Evolutionary conservation across 306 rosid genomes (phyloP).

Genomic region (Vigna hirtella): DNA sequence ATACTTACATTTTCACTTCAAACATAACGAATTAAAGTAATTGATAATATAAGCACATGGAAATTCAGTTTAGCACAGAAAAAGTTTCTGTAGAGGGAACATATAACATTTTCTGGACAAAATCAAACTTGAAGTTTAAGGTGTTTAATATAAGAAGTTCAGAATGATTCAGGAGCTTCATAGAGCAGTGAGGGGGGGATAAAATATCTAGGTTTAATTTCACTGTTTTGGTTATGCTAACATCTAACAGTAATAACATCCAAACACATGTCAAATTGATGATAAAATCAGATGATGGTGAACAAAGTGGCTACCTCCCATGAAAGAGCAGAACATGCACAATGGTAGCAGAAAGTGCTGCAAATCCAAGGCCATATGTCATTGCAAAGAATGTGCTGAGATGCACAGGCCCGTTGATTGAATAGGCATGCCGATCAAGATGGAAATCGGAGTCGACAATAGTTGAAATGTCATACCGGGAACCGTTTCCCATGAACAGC

Average conservation of each 20-base stretch:
- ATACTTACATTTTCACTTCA: constrained; percentile 7
- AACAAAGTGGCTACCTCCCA: constrained; percentile 57
- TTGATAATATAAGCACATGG: not conserved
- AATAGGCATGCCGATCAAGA: constrained; percentile 65
- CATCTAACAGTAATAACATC: not conserved
- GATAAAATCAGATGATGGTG: constrained; percentile 6
- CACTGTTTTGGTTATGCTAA: not conserved
- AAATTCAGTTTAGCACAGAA: not conserved
- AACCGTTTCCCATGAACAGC: constrained; percentile 70
- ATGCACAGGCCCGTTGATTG: constrained; percentile 60
- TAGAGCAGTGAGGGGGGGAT: not conserved
- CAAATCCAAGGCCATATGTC: constrained; percentile 81
- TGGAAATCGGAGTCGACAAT: constrained; percentile 68
- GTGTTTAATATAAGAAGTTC: not conserved
- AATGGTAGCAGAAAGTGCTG: constrained; percentile 76
- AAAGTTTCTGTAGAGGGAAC: not conserved
- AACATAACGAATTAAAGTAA: constrained; percentile 1
- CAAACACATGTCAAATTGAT: not conserved
- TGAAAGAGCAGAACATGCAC: constrained; percentile 79
- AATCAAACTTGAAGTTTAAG: not conserved
- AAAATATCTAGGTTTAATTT: not conserved
- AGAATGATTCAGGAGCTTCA: not conserved
- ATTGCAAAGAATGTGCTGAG: constrained; percentile 83
- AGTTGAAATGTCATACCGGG: constrained; percentile 55
- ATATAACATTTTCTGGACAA: constrained; percentile 1